phyloP scores from a whole-genome alignment of 495 filamentous ascomycete genomes.

The Neurospora sp. region DNA sequence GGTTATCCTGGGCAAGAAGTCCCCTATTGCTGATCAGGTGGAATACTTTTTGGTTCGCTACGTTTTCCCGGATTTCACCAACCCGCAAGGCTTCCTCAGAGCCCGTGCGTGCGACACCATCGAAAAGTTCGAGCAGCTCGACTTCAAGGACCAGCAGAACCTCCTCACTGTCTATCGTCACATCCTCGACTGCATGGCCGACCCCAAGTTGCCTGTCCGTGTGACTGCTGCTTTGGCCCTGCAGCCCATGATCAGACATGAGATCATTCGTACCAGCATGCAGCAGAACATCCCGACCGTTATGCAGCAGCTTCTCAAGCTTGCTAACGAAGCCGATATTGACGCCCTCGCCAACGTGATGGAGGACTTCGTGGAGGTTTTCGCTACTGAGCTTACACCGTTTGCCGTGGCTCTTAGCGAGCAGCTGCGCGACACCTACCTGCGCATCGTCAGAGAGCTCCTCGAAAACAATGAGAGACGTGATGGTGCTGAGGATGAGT shows the following conservation, averaged over 20 bases:
- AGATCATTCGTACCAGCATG: conserved; percentile 87
- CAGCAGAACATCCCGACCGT: conserved; percentile 98
- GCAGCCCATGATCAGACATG: conserved; percentile 91
- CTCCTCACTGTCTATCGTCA: conserved; percentile 92
- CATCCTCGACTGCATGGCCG: conserved; percentile 94
- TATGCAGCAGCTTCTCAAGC: conserved; percentile 95
- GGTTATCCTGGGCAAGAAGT: conserved; percentile 95
- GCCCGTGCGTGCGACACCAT: conserved; percentile 93
- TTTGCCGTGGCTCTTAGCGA: conserved; percentile 97
- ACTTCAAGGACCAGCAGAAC: conserved; percentile 92
- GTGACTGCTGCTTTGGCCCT: conserved; percentile 91
- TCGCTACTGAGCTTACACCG: conserved; percentile 87
- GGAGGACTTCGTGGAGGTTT: conserved; percentile 99
- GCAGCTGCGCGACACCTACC: conserved; percentile 91
- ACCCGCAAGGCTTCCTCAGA: conserved; percentile 83
- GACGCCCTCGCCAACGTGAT: conserved; percentile 96
- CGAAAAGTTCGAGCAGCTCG: conserved; percentile 92
- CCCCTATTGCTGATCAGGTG: conserved; percentile 94
- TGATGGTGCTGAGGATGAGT: conserved; percentile 63
- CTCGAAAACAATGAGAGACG: conserved; percentile 71
- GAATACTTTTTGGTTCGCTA: conserved; percentile 98
- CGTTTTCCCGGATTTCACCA: conserved; percentile 96
- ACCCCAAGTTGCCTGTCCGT: conserved; percentile 78
- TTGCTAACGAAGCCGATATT: conserved; percentile 92
- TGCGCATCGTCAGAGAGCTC: conserved; percentile 86